Evolutionary conservation across 2,329 filamentous ascomycete species (phyloP), one percentile per base, ranked within the genome.

Genomic region (Metarhizium brunneum): DNA sequence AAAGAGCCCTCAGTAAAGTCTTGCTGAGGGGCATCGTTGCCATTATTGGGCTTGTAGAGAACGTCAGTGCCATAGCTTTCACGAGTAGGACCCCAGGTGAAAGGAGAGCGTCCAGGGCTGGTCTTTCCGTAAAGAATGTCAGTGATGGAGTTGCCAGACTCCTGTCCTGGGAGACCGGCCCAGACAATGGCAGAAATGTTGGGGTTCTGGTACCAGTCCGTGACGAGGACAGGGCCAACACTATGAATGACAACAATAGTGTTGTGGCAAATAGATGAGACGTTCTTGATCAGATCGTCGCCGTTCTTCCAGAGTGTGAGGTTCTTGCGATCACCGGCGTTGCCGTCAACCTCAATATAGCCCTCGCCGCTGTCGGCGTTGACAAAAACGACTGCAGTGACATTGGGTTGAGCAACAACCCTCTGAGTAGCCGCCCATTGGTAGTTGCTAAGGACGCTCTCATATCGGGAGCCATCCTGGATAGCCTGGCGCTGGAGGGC

Each of bases 241-340:
- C 88, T 90, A 75, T 97, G 92, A 57, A 97, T 86, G 56, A 96
- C 83, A 16, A 97, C 89, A 57, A 97, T 87, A 13, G 91, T 96
- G 78, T 96, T 96, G 74, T 86, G 84, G 77, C 87, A 92, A 59
- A 84, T 68, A 7, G 84, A 78, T 1, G 90, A 85, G 11, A 96
- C 89, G 50, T 87, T 90, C 71, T 87, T 81, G 71, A 97, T 88
- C 55, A 97, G 73, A 0, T 80, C 78, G 54, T 97, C 90, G 45
- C 90, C 92, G 57, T 85, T 80, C 58, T 86, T 79, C 92, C 92
- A 97, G 0, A 96, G 77, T 0, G 91, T 96, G 42, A 99, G 77
- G 72, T 99, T 96, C 65, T 92, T 91, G 54, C 94, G 86, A 69
- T 97, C 92, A 56, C 94, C 94, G 57, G 79, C 76, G 68, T 96